Percentiles rank a stretch among this genome's conserved stretches.
phyloP scores from a whole-genome alignment of 202 grass and related monocot species.

The Panicum virgatum region DNA sequence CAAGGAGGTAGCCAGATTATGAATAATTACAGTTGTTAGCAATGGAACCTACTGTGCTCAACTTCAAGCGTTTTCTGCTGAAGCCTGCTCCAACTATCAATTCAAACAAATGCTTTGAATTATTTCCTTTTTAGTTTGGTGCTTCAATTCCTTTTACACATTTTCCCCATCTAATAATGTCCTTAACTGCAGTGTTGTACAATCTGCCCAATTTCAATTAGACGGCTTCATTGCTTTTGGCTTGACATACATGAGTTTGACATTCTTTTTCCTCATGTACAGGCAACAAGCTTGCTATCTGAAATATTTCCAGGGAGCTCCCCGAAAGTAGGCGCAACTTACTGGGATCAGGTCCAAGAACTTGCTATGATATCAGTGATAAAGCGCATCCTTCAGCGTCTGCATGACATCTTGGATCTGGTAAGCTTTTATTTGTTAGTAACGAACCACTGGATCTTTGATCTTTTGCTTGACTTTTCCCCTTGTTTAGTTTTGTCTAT shows the following conservation, averaged over 20 bases:
- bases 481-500: conserved; percentile 31
- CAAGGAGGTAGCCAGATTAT: not conserved
- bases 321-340: conserved; percentile 69
- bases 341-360: conserved; percentile 99
- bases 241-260: conserved; percentile 5
- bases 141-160: conserved; percentile 25
- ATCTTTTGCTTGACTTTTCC: conserved; percentile 17
- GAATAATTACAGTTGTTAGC: not conserved
- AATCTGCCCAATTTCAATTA: not conserved
- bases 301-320: conserved; percentile 80
- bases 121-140: not conserved
- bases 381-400: conserved; percentile 70
- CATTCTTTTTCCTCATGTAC: conserved; percentile 30
- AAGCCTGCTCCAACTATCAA: not conserved
- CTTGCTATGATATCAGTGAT: conserved; percentile 75
- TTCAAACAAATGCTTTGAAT: not conserved
- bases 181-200: conserved; percentile 3
- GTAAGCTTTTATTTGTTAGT: conserved; percentile 53
- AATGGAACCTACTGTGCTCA: conserved; percentile 5
- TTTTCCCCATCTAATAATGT: conserved; percentile 12
- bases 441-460: conserved; percentile 2
- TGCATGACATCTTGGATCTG: conserved; percentile 72
- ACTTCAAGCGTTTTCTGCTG: not conserved
- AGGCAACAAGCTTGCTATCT: conserved; percentile 74
- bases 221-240: conserved; percentile 24